Evolutionary conservation across 148 eudicot genomes (phyloP).

Genomic region (Simmondsia chinensis): DNA sequence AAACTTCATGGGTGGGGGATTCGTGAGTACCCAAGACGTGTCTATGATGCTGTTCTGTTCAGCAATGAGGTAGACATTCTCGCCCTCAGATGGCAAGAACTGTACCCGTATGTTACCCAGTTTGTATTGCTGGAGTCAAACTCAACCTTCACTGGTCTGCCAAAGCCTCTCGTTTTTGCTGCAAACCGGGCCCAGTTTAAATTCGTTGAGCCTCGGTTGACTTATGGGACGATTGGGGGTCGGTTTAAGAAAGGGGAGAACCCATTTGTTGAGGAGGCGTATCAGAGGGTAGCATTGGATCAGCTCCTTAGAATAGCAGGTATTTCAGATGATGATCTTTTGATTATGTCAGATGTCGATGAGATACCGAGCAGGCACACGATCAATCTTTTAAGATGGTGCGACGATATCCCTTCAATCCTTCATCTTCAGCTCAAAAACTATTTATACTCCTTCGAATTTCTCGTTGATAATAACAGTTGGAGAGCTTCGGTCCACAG

Average conservation of each 20-base stretch:
- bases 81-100: conserved; percentile 35
- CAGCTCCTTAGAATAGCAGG: conserved; percentile 33
- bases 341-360: conserved; percentile 44
- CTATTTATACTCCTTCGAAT: conserved; percentile 37
- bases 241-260: conserved; percentile 27
- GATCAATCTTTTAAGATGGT: conserved; percentile 38
- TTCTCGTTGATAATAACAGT: conserved; percentile 30
- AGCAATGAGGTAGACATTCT: conserved; percentile 38
- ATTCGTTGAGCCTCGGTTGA: conserved; percentile 30
- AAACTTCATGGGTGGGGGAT: conserved; percentile 38
- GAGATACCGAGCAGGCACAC: conserved; percentile 43
- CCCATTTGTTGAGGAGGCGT: conserved; percentile 39
- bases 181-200: conserved; percentile 18
- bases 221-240: conserved; percentile 31
- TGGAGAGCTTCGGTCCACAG: conserved; percentile 44
- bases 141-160: conserved; percentile 35
- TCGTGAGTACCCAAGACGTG: conserved; percentile 39
- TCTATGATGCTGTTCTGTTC: conserved; percentile 39
- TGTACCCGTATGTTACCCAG: conserved; percentile 30
- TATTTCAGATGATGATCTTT: conserved; percentile 35
- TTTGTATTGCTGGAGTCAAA: conserved; percentile 46
- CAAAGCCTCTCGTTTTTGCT: conserved; percentile 28
- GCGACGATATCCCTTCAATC: conserved; percentile 29
- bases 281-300: conserved; percentile 39
- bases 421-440: conserved; percentile 37